phyloP scores from a whole-genome alignment of 805 yeast genomes.

The Saccharomycopsis guyanensis region DNA sequence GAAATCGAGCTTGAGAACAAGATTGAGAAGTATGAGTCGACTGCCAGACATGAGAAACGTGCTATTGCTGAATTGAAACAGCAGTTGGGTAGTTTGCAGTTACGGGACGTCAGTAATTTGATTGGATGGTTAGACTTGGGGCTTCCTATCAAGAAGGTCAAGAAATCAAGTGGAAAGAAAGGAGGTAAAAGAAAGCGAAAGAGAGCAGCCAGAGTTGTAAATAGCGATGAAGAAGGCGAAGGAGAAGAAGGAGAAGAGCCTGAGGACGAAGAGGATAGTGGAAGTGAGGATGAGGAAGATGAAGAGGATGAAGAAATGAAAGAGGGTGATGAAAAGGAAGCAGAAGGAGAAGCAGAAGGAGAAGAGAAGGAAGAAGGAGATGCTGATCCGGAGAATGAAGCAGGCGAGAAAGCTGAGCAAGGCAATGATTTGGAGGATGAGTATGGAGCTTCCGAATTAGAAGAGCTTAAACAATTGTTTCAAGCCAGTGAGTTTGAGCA shows the following conservation, averaged over 20 bases:
- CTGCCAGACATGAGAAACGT: conserved; percentile 32
- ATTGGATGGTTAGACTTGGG: conserved; percentile 38
- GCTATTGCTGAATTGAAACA: conserved; percentile 33
- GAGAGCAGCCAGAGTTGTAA: conserved; percentile 10
- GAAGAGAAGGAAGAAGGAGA: conserved; percentile 11
- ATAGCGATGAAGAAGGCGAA: conserved; percentile 1
- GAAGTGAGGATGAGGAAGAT: conserved; percentile 8
- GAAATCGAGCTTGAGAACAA: conserved; percentile 63
- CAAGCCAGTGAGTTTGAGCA: conserved; percentile 30
- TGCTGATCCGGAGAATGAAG: conserved; percentile 6
- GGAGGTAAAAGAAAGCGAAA: conserved; percentile 11
- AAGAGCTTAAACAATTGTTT: conserved; percentile 23
- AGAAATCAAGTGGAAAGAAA: not conserved
- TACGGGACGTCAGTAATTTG: conserved; percentile 47
- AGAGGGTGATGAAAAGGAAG: conserved; percentile 26
- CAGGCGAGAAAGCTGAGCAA: conserved; percentile 9
- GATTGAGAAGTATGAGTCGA: conserved; percentile 46
- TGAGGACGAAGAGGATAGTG: conserved; percentile 3
- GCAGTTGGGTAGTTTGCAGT: conserved; percentile 36
- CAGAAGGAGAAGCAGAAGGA: conserved; percentile 26
- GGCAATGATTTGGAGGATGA: conserved; percentile 11
- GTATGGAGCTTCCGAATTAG: conserved; percentile 9
- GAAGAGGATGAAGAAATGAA: conserved; percentile 19
- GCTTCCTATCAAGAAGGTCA: conserved; percentile 10
- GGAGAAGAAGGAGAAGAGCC: conserved; percentile 6